Evolutionary conservation across 306 rosid genomes (phyloP).

Genomic region (Gastrolobium bilobum): DNA sequence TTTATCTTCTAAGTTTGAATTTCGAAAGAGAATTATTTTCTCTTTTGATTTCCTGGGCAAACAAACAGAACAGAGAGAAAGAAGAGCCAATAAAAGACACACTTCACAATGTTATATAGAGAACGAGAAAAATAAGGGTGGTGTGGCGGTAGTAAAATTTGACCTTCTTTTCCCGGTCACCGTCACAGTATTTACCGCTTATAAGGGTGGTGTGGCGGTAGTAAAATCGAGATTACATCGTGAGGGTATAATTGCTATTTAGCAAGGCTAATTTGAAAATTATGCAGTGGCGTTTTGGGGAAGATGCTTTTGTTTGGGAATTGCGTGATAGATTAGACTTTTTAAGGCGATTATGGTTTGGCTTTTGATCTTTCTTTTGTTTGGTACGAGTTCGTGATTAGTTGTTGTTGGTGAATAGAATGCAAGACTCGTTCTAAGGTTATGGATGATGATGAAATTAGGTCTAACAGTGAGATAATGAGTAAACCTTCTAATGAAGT

Average conservation of each 20-base stretch:
- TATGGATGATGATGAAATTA: slow-evolving; percentile 55
- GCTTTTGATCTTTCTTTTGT: slow-evolving; percentile 20
- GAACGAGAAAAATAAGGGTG: slow-evolving; percentile 44
- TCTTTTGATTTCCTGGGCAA: slow-evolving; percentile 53
- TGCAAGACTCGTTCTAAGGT: slow-evolving; percentile 28
- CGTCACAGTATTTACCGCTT: slow-evolving; percentile 54
- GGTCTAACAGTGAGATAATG: slow-evolving; percentile 53
- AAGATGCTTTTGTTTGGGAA: not conserved
- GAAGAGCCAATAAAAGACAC: slow-evolving; percentile 35
- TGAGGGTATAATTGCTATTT: not conserved
- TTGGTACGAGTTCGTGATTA: slow-evolving; percentile 51
- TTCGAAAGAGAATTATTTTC: slow-evolving; percentile 35
- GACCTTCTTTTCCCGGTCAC: slow-evolving; percentile 60
- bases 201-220: too few relatives aligned
- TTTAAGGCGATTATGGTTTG: slow-evolving; percentile 53
- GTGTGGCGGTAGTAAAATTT: slow-evolving; percentile 48
- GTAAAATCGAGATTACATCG: not conserved
- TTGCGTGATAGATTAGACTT: not conserved
- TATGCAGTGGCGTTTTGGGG: slow-evolving; percentile 40
- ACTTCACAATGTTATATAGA: slow-evolving; percentile 50
- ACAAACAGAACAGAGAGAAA: slow-evolving; percentile 50
- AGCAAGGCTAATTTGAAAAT: not conserved
- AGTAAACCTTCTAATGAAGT: not conserved
- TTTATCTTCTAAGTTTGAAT: slow-evolving; percentile 31
- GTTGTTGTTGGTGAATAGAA: slow-evolving; percentile 56